Conservation (phyloP, 129 eudicot genomes). For the Chrysanthemum seticuspe region DNA sequence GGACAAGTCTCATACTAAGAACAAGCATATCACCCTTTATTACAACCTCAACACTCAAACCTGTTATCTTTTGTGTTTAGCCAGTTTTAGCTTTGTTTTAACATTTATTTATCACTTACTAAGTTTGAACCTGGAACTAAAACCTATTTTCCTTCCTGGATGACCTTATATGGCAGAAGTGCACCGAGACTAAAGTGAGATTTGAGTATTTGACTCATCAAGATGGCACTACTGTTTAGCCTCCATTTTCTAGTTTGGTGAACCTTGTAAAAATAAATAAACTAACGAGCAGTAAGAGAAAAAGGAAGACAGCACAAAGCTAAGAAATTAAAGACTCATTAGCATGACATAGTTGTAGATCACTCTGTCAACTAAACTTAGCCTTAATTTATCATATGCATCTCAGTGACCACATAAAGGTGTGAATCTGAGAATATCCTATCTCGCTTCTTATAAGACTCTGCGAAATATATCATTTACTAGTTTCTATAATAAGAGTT, state of each 20-base stretch:
- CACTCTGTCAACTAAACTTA: constrained; percentile 1
- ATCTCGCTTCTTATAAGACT: not conserved
- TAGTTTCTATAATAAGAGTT: too few species aligned
- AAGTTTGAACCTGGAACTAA: not conserved
- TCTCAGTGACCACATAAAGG: not conserved
- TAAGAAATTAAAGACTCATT: not conserved
- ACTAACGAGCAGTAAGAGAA: not conserved
- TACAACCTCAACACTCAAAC: too few species aligned
- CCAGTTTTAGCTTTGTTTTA: not conserved
- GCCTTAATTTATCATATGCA: not conserved
- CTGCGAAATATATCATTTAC: not conserved
- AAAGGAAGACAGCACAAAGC: not conserved
- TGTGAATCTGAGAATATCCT: not conserved
- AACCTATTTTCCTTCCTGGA: not conserved
- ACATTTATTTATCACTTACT: not conserved
- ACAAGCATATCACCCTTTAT: too few species aligned
- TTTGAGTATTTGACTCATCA: not conserved
- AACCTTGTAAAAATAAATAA: not conserved
- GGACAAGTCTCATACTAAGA: not conserved
- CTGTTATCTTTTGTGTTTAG: not conserved
- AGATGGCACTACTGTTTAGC: not conserved
- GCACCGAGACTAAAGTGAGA: not conserved
- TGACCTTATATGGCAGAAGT: not conserved
- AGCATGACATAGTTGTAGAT: not conserved
- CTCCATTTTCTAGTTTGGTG: not conserved